Percentiles rank a stretch among this genome's conserved stretches.
Conservation (phyloP, 306 rosid species). For the apple (Malus domestica) region ASM211411v1 NC_041796.1:2988001-2988500, state of each 20-base stretch:
- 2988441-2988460: slow-evolving; percentile 54
- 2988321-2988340: slow-evolving; percentile 16
- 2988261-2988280: neutral
- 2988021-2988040: slow-evolving; percentile 5
- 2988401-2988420: slow-evolving; percentile 33
- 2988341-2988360: slow-evolving; percentile 30
- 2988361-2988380: slow-evolving; percentile 31
- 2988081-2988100: neutral
- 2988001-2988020: neutral
- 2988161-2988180: neutral
- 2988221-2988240: neutral
- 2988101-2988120: neutral
- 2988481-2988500: slow-evolving; percentile 84
- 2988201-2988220: neutral
- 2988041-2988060: neutral
- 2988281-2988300: slow-evolving; percentile 5
- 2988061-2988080: neutral
- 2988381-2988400: slow-evolving; percentile 9
- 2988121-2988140: neutral
- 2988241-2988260: neutral
- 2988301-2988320: slow-evolving; percentile 29
- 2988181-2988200: neutral
- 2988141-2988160: neutral
- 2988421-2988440: slow-evolving; percentile 18
- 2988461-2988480: slow-evolving; percentile 61